Evolutionary conservation across 306 rosid genomes (phyloP).

Genomic region (Lablab purpureus): DNA sequence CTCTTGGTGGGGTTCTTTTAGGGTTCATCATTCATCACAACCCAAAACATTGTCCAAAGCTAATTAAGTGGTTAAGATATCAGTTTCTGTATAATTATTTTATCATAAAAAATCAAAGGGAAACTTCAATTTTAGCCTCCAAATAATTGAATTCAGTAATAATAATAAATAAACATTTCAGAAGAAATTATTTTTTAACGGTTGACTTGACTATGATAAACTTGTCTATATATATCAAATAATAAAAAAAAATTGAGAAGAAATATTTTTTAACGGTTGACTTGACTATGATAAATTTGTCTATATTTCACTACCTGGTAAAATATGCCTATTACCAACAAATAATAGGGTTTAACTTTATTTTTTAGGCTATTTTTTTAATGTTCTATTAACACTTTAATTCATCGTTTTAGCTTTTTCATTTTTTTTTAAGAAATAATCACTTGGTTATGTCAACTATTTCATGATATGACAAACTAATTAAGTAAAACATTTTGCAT

Average conservation of each 20-base stretch:
- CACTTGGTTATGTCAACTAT: not conserved
- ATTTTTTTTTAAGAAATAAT: too few species aligned
- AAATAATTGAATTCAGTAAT: not conserved
- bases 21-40: conserved; percentile 15
- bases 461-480: not conserved
- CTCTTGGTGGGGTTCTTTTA: conserved; percentile 31
- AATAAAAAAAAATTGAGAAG: not conserved
- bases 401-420: not conserved
- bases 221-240: not conserved
- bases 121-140: conserved; percentile 37
- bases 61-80: conserved; percentile 45
- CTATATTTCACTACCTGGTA: not conserved
- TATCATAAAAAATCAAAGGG: not conserved
- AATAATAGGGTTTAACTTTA: not conserved
- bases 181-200: too few species aligned
- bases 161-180: too few species aligned
- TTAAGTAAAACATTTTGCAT: not conserved
- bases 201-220: too few species aligned
- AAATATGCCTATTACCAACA: conserved; percentile 3
- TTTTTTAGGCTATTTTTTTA: not conserved
- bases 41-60: conserved; percentile 20
- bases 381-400: not conserved
- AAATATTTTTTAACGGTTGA: too few species aligned
- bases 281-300: too few species aligned
- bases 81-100: conserved; percentile 29